Conservation (phyloP, 2,329 filamentous ascomycete species). For the Zasmidium cellare region DNA sequence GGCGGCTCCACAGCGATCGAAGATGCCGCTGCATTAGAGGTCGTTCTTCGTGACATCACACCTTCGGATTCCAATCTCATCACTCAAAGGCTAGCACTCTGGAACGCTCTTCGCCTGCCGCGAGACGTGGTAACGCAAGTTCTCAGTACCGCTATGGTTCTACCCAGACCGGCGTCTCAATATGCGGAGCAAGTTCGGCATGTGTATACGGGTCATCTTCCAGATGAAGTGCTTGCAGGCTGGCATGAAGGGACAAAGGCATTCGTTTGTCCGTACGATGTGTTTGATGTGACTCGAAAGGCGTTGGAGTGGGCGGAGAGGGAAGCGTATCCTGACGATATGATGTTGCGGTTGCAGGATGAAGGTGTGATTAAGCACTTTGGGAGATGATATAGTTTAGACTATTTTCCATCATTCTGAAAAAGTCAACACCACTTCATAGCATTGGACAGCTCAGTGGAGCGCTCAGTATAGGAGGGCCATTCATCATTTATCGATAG, state of each 20-base stretch:
- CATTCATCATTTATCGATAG: too few species aligned
- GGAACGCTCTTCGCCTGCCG: constrained; percentile 10
- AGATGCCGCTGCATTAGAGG: constrained; percentile 10
- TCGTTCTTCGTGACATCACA: constrained; percentile 2
- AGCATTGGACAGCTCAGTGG: too few species aligned
- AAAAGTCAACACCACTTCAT: neutral
- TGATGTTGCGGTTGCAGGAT: constrained; percentile 7
- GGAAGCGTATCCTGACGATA: constrained; percentile 4
- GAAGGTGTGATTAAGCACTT: constrained; percentile 10
- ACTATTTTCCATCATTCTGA: too few species aligned
- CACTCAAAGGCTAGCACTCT: constrained; percentile 3
- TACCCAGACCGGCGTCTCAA: constrained; percentile 1
- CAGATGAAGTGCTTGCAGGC: neutral
- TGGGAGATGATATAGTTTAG: too few species aligned
- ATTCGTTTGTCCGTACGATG: constrained; percentile 11
- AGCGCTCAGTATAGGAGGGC: too few species aligned
- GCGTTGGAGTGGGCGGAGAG: constrained; percentile 11
- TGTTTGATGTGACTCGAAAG: constrained; percentile 4
- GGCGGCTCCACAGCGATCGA: constrained; percentile 4
- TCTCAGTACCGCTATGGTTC: constrained; percentile 4
- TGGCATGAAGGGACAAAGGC: constrained; percentile 7
- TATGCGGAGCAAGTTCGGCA: constrained; percentile 6
- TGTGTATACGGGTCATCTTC: constrained; percentile 7
- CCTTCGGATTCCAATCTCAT: neutral
- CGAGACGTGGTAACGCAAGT: neutral